Evolutionary conservation across 352 stramenopile genomes (phyloP).

Genomic region (Hyaloperonospora arabidopsidis): DNA sequence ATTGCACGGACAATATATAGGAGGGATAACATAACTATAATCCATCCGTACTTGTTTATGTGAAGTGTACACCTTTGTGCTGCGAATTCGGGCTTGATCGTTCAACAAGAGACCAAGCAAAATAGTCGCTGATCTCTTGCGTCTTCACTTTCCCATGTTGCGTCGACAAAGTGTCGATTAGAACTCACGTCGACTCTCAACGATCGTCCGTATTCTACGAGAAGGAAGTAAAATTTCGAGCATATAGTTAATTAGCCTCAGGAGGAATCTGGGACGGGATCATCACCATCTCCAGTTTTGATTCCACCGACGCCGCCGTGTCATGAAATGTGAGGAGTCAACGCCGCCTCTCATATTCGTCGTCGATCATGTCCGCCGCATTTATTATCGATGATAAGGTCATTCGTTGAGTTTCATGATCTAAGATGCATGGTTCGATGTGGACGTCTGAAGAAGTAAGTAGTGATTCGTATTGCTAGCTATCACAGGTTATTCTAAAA

Average conservation of each 20-base stretch:
- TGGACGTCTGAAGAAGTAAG: conserved; percentile 16
- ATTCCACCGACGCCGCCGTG: not conserved
- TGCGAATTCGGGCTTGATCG: conserved; percentile 2
- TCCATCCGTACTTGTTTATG: conserved; percentile 1
- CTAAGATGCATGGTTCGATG: conserved; percentile 1
- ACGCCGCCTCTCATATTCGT: conserved; percentile 5
- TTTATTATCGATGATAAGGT: not conserved
- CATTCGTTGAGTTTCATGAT: not conserved
- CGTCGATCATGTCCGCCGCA: not conserved
- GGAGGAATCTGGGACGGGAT: not conserved
- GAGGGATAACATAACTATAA: not conserved
- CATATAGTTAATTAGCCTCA: not conserved
- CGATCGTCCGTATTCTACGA: not conserved
- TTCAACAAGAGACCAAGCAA: not conserved
- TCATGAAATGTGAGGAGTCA: conserved; percentile 1
- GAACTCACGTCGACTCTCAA: not conserved
- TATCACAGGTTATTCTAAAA: not conserved
- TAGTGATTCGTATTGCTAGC: not conserved
- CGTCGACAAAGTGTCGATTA: not conserved
- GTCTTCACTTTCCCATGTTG: not conserved
- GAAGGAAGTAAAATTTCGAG: too few species aligned
- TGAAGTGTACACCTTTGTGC: not conserved
- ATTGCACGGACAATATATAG: conserved; percentile 23
- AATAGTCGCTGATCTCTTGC: conserved; percentile 1
- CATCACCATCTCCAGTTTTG: not conserved